Base-by-base conservation (phyloP, 805 yeast species). In the Yamadazyma tumulicola region DNA sequence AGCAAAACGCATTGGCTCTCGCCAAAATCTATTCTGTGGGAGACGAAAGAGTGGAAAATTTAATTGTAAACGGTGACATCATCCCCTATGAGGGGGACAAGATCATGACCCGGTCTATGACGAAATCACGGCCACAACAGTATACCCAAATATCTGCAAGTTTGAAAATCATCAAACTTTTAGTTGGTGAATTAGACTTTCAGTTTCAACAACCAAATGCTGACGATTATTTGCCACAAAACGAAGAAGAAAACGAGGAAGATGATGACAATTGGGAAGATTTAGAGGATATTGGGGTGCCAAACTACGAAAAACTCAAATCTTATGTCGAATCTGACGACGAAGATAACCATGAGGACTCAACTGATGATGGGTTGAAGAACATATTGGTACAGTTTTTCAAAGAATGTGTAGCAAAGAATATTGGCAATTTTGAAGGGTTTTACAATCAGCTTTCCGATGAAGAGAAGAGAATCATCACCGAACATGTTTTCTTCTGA, bases 41-140 rank as follows among this genome's bases (percentile, higher is more conserved):
- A 13, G 85, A 82, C 39, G 51, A 62, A 1, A 59, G 79, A 7
- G 54, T 88, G 2, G 66, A 67, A 19, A 39, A 51, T 1, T 52
- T 86, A 3, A 39, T 59, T 4, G 95, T 89, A 0, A 74, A 87
- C 44, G 97, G 95, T n/a, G 87, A 87, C 41, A 60, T 79, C 21
- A 60, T 83, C 19, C 79, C 84, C 3, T 72, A 78, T 48, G 67
- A 68, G 11, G 71, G 74, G 0, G 83, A 78, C 36, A 47, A 75
- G n/a, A 88, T 91, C 22, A 63, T 86, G 4, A 91, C 97, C 0
- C 74, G 97, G 51, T 85, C 96, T 0, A 84, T 81, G 81, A 77
- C 94, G 3, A 79, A 75, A 46, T 57, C 59, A 11, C 69, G 79
- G 72, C 83, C 85, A 0, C 72, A 76, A 32, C 57, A 69, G 46